phyloP scores from a whole-genome alignment of 1,284 basidiomycete genomes.

The Termitomyces sp. region DNA sequence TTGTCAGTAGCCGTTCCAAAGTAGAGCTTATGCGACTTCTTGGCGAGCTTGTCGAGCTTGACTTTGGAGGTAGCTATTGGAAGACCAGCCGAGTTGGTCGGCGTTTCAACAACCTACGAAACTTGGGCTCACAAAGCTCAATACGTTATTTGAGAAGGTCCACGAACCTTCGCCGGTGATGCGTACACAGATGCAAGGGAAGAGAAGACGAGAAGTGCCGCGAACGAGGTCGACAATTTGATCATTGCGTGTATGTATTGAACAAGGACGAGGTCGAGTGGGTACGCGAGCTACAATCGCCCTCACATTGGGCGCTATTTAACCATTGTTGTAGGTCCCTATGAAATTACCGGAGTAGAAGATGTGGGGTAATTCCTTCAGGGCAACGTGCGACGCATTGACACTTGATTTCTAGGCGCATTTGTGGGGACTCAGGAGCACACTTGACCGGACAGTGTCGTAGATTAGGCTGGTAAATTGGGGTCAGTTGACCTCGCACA shows the following conservation, averaged over 20 bases:
- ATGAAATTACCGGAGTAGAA: not conserved
- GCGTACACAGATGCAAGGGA: conserved; percentile 23
- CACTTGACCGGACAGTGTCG: too few species aligned
- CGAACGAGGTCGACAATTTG: conserved; percentile 12
- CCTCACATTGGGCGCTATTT: conserved; percentile 1
- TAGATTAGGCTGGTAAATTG: not conserved
- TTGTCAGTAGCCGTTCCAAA: conserved; percentile 20
- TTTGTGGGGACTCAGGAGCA: not conserved
- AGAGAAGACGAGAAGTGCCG: conserved; percentile 20
- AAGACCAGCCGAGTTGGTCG: conserved; percentile 13
- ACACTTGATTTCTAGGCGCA: not conserved
- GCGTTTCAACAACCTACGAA: not conserved
- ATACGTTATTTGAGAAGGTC: not conserved
- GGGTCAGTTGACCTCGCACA: not conserved
- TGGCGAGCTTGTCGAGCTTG: conserved; percentile 5
- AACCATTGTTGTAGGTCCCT: not conserved
- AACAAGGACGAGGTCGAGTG: not conserved
- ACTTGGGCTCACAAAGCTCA: not conserved
- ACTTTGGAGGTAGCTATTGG: conserved; percentile 11
- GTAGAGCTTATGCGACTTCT: conserved; percentile 14
- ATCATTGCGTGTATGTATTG: not conserved
- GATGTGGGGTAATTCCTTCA: not conserved
- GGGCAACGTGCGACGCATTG: not conserved
- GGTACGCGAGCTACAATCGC: not conserved
- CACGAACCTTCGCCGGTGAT: not conserved